Evolutionary conservation across 2,329 filamentous ascomycete species (phyloP).

Genomic region (Colletotrichum caudatum): DNA sequence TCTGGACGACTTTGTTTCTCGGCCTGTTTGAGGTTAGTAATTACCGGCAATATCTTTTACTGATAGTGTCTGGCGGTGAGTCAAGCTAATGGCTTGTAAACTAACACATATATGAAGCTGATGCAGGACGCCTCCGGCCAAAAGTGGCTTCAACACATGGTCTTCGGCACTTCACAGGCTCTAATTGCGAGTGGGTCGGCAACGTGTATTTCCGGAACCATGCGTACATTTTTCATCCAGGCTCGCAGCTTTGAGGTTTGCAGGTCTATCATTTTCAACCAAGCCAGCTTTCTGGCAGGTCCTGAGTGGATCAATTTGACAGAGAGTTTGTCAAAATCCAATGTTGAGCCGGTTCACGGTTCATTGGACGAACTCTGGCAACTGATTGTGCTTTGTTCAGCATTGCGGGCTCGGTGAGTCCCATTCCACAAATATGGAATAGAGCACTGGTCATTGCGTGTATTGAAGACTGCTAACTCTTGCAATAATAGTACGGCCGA

Average conservation of each 20-base stretch:
- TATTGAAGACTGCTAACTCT: background rate
- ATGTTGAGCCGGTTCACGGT: background rate
- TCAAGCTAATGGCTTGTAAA: background rate
- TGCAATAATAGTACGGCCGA: slow-evolving; percentile 11
- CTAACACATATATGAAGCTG: slow-evolving; percentile 44
- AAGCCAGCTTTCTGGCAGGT: slow-evolving; percentile 45
- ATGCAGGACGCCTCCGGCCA: slow-evolving; percentile 49
- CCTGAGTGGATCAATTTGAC: slow-evolving; percentile 45
- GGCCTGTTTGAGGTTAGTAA: slow-evolving; percentile 51
- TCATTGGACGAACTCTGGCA: slow-evolving; percentile 47
- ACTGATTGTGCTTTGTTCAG: slow-evolving; percentile 49
- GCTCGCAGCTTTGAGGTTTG: slow-evolving; percentile 50
- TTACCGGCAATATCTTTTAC: no score
- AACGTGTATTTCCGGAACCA: slow-evolving; percentile 43
- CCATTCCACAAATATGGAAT: background rate
- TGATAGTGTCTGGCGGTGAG: background rate
- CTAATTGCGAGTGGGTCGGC: slow-evolving; percentile 48
- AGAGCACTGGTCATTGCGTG: background rate
- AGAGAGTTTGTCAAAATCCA: background rate
- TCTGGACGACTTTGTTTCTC: slow-evolving; percentile 52
- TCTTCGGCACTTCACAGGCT: slow-evolving; percentile 50
- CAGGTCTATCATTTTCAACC: slow-evolving; percentile 49
- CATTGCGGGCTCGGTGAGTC: slow-evolving; percentile 49
- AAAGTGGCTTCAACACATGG: slow-evolving; percentile 52
- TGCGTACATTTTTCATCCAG: slow-evolving; percentile 48